Base-by-base conservation (phyloP, 176 grass and related monocot genomes). In the Oropetium thomaeum region DNA sequence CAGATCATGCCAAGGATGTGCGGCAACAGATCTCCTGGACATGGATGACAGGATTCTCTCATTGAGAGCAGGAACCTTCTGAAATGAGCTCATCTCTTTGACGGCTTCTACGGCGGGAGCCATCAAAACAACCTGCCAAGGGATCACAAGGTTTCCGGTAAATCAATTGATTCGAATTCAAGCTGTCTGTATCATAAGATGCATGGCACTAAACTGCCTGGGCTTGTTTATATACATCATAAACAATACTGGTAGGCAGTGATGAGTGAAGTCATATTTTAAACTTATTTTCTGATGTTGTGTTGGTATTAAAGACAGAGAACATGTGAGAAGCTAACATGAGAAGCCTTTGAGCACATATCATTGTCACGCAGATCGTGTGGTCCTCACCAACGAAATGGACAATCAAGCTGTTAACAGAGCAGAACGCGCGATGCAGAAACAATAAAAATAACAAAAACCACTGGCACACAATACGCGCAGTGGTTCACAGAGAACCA, bases 1-100 rank as follows among this genome's bases (percentile, higher is more conserved):
- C 59, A 98, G 88, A 71, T 98, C 95, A 87, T 98, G 95, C 95
- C 95, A 98, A n/a, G 95, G 89, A 76, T 98, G 95, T 0, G 95
- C 95, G 23, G 95, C 92, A 79, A 93, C 74, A 73, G 91, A 87
- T 42, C 91, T 91, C 64, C 76, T 80, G 30, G 91, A 79, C 84
- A 98, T 87, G 28, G 96, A 90, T 11, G 96, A 92, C 30, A 98
- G 55, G 41, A 85, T 98, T 48, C 91, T 90, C 79, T 98, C 91
- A 86, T 92, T 98, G 26, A 98, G 77, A 37, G 85, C 84, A 77
- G 85, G 83, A 40, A 71, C 31, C 31, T 84, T 78, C 29, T 62
- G 8, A 5, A 84, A 42, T 23, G 51, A 10, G 12, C 66, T 58
- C 3, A 31, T 52, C 52, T 38, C 39, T 61, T 93, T 55, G 15